phyloP scores from a whole-genome alignment of 2,329 filamentous ascomycete species.

The Thelonectria olida region DNA sequence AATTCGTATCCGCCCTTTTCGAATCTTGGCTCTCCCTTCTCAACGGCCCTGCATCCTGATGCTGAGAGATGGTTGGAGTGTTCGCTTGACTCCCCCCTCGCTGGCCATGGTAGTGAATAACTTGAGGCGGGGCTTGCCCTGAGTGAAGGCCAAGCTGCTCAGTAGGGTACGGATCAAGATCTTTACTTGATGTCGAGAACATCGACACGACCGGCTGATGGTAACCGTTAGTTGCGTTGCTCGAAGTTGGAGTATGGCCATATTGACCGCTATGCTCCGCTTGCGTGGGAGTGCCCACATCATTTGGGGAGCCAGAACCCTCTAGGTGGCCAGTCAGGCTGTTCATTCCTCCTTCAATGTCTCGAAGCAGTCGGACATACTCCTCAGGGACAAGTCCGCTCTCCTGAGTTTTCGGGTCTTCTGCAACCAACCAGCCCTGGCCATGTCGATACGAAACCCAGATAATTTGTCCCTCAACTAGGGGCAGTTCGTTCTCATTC shows the following conservation, averaged over 20 bases:
- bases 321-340: constrained; percentile 73
- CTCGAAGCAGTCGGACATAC: constrained; percentile 89
- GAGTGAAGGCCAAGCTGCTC: constrained; percentile 70
- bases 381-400: constrained; percentile 96
- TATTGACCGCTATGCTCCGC: constrained; percentile 60
- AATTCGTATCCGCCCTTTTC: constrained; percentile 51
- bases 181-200: constrained; percentile 76
- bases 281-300: constrained; percentile 70
- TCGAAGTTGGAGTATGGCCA: constrained; percentile 58
- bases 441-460: constrained; percentile 96
- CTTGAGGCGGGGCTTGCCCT: constrained; percentile 71
- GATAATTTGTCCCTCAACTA: constrained; percentile 95
- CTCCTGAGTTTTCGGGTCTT: constrained; percentile 93
- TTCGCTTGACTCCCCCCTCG: constrained; percentile 73
- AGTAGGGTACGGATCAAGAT: constrained; percentile 73
- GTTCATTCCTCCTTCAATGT: constrained; percentile 90
- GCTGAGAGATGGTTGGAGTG: constrained; percentile 66
- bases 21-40: constrained; percentile 61
- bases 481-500: constrained; percentile 93
- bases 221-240: constrained; percentile 67
- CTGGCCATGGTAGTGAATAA: constrained; percentile 74
- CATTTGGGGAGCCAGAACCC: constrained; percentile 60
- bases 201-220: constrained; percentile 74
- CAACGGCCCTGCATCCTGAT: constrained; percentile 58
- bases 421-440: constrained; percentile 96